Evolutionary conservation across 1,284 basidiomycete genomes (phyloP).

Genomic region (Ceratobasidium papillatum): DNA sequence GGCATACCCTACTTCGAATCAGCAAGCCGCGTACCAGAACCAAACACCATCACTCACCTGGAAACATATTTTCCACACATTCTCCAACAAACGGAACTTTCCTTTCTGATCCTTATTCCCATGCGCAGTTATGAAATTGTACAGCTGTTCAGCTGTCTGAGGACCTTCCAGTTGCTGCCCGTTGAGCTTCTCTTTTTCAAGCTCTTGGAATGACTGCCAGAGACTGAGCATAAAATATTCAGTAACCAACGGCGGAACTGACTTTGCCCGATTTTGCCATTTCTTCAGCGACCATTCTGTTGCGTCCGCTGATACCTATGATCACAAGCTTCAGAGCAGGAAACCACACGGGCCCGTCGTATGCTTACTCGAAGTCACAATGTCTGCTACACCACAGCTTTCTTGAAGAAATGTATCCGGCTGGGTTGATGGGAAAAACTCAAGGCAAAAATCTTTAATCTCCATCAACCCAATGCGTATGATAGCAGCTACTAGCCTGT

Average conservation of each 20-base stretch:
- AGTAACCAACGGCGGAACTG: not conserved
- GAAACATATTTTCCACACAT: constrained; percentile 58
- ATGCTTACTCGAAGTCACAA: constrained; percentile 55
- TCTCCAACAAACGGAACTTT: constrained; percentile 62
- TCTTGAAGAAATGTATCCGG: constrained; percentile 60
- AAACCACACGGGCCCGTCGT: not conserved
- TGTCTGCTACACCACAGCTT: constrained; percentile 67
- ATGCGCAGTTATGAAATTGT: constrained; percentile 60
- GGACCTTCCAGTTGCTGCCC: constrained; percentile 66
- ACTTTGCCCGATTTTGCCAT: constrained; percentile 60
- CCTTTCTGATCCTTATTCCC: constrained; percentile 46
- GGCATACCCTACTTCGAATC: constrained; percentile 3
- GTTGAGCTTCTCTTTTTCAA: constrained; percentile 62
- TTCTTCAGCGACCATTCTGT: constrained; percentile 59
- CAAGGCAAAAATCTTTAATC: constrained; percentile 59
- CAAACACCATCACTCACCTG: constrained; percentile 46
- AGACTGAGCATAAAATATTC: constrained; percentile 11
- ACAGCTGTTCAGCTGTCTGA: constrained; percentile 59
- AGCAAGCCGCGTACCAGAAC: not conserved
- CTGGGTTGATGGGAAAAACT: constrained; percentile 64
- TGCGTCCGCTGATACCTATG: constrained; percentile 62
- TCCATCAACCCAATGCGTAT: constrained; percentile 62
- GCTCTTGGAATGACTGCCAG: constrained; percentile 57
- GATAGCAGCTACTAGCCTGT: constrained; percentile 53
- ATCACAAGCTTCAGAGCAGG: not conserved